Percentiles rank a stretch among this genome's conserved stretches.
These are phyloP conservation scores for Mycena filopes DNA, from an alignment of 768 basidiomycete species.

Conservation along the genomic window DNA sequence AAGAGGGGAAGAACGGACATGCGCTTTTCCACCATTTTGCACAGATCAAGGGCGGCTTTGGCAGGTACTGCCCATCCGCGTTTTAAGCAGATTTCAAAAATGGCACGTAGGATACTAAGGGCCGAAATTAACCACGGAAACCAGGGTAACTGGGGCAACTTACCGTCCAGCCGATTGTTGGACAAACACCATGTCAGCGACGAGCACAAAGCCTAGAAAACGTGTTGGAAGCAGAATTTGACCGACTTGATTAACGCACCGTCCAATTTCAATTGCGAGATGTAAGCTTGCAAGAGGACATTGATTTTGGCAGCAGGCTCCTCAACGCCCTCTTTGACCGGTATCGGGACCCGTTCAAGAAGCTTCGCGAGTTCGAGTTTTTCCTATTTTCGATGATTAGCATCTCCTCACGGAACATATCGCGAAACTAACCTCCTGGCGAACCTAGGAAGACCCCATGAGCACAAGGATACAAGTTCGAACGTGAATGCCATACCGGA, in stretches of 20 bases:
- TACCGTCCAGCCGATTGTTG: slow-evolving; percentile 96
- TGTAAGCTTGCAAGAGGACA: slow-evolving; percentile 93
- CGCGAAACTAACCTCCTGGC: slow-evolving; percentile 62
- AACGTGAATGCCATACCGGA: slow-evolving; percentile 58
- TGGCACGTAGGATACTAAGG: slow-evolving; percentile 87
- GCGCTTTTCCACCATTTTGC: slow-evolving; percentile 93
- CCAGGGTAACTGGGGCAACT: slow-evolving; percentile 28
- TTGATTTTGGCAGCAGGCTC: slow-evolving; percentile 98
- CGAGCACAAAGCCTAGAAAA: slow-evolving; percentile 77
- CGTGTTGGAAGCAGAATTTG: background rate
- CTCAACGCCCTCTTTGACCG: slow-evolving; percentile 96
- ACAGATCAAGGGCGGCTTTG: slow-evolving; percentile 89
- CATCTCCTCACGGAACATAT: slow-evolving; percentile 24
- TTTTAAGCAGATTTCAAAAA: slow-evolving; percentile 98
- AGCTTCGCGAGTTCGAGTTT: slow-evolving; percentile 92
- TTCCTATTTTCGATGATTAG: slow-evolving; percentile 55
- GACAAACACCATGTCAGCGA: slow-evolving; percentile 95
- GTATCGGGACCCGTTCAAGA: slow-evolving; percentile 94
- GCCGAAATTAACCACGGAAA: background rate
- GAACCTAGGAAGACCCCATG: slow-evolving; percentile 57
- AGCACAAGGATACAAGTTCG: slow-evolving; percentile 2
- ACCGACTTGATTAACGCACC: slow-evolving; percentile 51
- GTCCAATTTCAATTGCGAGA: slow-evolving; percentile 93
- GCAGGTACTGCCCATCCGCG: slow-evolving; percentile 98
- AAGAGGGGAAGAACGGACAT: slow-evolving; percentile 61